Conservation (phyloP, 2,329 filamentous ascomycete genomes). For the Pseudocercospora vitis region DNA sequence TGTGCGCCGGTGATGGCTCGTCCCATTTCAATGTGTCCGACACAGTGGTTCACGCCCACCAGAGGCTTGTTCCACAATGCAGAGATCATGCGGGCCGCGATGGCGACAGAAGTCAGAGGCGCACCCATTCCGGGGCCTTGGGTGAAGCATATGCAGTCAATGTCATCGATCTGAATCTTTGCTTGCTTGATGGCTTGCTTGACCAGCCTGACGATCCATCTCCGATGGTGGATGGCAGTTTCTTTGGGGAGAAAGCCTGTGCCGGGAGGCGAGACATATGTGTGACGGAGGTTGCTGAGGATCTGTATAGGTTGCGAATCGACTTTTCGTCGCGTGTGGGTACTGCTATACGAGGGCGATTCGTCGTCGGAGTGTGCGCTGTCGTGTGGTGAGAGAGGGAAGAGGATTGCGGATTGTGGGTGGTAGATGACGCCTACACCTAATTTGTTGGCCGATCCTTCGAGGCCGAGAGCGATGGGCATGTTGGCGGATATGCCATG, state of each 20-base stretch:
- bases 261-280: constrained; percentile 86
- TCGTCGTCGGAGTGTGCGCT: constrained; percentile 38
- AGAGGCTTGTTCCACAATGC: constrained; percentile 86
- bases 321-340: constrained; percentile 24
- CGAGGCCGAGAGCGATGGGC: constrained; percentile 69
- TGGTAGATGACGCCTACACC: constrained; percentile 91
- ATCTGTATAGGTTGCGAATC: constrained; percentile 58
- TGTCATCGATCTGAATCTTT: constrained; percentile 59
- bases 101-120: constrained; percentile 79
- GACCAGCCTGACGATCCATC: constrained; percentile 79
- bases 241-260: constrained; percentile 96
- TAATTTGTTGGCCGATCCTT: constrained; percentile 97
- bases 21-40: constrained; percentile 99
- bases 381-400: constrained; percentile 37
- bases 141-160: constrained; percentile 94
- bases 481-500: constrained; percentile 33
- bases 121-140: constrained; percentile 96
- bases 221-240: constrained; percentile 86
- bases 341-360: constrained; percentile 6
- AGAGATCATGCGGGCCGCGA: constrained; percentile 77
- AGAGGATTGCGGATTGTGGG: constrained; percentile 44
- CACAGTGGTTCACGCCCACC: constrained; percentile 95
- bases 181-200: constrained; percentile 75
- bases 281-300: constrained; percentile 92
- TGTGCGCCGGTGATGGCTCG: constrained; percentile 83